Base-by-base conservation (phyloP, 1,284 basidiomycete genomes). In the Sparassis latifolia region DNA sequence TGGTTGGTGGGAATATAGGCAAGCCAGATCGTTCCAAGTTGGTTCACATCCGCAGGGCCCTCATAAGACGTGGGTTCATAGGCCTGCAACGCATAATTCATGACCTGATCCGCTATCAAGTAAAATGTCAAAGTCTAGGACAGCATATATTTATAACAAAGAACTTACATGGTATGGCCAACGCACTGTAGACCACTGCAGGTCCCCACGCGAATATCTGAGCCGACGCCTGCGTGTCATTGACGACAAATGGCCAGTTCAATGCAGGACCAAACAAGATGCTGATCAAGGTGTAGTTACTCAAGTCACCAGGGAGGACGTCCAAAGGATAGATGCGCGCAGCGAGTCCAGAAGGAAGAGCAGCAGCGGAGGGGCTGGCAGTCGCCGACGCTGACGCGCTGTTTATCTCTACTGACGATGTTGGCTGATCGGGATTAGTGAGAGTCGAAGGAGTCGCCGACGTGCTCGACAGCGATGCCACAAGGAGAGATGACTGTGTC, bases 131-230 rank as follows among this genome's bases (percentile, higher is more conserved):
- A 33, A 42, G 33, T 5, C 20, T 28, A 35, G 2, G 5, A 28
- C 6, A 20, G 27, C 42, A 12, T n/a, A 12, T 10, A 27, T 10
- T 28, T 3, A 4, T 35, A 12, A 31, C 3, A 12, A 2, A 28
- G n/a, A 43, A 31, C 5, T 10, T 27, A 55, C 55, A 29, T 62
- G 86, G 84, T 30, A 84, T 65, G 1, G 57, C 62, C 3, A 88
- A 68, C 2, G 82, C 76, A 2, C 66, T 71, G 5, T 68, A 54
- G 33, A 90, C 66, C 45, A 86, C 61, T 0, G 59, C 33, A 2
- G 85, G 82, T 45, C 79, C 64, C 60, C 71, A 80, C 1, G 73
- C 75, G 56, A 90, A 85, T 43, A 91, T 72, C 67, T 90, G 84
- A 45, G 71, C 77, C 7, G 75, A 71, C 3, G 80, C 71, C 32